Percentiles rank a stretch among this genome's conserved stretches.
phyloP scores from a whole-genome alignment of 345 rosid genomes.

The Garcia nutans region DNA sequence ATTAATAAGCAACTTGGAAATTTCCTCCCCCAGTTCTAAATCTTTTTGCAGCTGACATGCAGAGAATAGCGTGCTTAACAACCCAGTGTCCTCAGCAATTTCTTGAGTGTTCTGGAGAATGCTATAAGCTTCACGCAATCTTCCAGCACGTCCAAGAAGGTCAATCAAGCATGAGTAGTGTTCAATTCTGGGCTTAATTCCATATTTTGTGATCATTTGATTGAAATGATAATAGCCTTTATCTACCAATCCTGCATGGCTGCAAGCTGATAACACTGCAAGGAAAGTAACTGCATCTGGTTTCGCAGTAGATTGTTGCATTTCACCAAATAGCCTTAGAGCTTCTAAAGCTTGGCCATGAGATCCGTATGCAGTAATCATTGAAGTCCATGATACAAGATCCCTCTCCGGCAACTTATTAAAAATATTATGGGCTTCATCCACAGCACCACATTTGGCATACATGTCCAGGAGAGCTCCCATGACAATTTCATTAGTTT shows the following conservation, averaged over 20 bases:
- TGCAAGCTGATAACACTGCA: conserved; percentile 66
- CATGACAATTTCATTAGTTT: conserved; percentile 49
- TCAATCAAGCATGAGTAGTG: conserved; percentile 79
- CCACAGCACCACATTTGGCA: conserved; percentile 79
- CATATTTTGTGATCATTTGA: conserved; percentile 39
- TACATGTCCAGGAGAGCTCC: conserved; percentile 82
- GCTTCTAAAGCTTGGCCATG: conserved; percentile 62
- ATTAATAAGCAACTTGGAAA: conserved; percentile 42
- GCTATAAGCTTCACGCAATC: conserved; percentile 58
- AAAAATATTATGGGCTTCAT: conserved; percentile 51
- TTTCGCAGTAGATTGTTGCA: conserved; percentile 44
- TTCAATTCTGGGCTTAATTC: conserved; percentile 47
- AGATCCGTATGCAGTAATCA: conserved; percentile 73
- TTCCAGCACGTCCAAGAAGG: conserved; percentile 69
- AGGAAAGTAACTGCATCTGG: conserved; percentile 65
- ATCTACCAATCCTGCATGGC: conserved; percentile 64
- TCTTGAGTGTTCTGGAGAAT: conserved; percentile 41
- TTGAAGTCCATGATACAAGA: conserved; percentile 68
- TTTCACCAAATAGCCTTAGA: conserved; percentile 47
- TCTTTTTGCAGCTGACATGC: conserved; percentile 55
- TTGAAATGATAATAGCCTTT: conserved; percentile 50
- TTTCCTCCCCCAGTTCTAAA: conserved; percentile 46
- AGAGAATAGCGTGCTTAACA: conserved; percentile 63
- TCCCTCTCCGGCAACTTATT: conserved; percentile 46
- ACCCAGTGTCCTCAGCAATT: conserved; percentile 41